Percentiles rank a stretch among this genome's conserved stretches.
Evolutionary conservation across 2,329 filamentous ascomycete genomes (phyloP).

Genomic region (Penicillium olsonii): DNA sequence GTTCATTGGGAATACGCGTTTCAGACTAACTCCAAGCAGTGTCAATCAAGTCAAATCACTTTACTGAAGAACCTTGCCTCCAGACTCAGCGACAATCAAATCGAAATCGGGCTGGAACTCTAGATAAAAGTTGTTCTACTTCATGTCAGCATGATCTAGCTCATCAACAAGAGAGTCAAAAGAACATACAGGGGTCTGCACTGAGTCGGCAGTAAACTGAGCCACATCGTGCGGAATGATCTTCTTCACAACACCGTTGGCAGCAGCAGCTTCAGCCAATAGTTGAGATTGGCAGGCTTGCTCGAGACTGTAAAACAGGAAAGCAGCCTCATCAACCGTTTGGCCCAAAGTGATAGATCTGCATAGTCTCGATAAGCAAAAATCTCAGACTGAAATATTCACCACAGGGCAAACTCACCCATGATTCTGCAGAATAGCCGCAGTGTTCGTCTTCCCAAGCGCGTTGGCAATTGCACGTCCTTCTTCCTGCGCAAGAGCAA

Average conservation of each 20-base stretch:
- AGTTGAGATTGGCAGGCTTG: conserved; percentile 69
- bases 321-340: conserved; percentile 74
- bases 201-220: background rate
- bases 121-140: background rate
- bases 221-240: background rate
- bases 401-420: conserved; percentile 30
- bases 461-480: conserved; percentile 45
- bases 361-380: conserved; percentile 49
- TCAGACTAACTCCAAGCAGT: too few species aligned
- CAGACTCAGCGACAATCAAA: too few species aligned
- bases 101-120: background rate
- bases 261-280: conserved; percentile 52
- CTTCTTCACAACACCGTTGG: background rate
- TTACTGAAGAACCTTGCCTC: too few species aligned
- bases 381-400: background rate
- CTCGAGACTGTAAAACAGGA: conserved; percentile 69
- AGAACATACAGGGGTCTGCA: background rate
- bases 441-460: conserved; percentile 22
- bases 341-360: conserved; percentile 41
- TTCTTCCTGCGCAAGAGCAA: conserved; percentile 49
- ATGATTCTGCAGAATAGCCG: conserved; percentile 33
- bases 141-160: background rate
- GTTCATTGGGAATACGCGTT: too few species aligned
- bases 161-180: background rate
- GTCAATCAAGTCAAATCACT: too few species aligned